A percentile compares a stretch with the other conserved stretches of the same genome.
These are phyloP conservation scores for Alternaria sp. DNA, from an alignment of 2,329 filamentous ascomycete genomes.

Conservation along the genomic window DNA sequence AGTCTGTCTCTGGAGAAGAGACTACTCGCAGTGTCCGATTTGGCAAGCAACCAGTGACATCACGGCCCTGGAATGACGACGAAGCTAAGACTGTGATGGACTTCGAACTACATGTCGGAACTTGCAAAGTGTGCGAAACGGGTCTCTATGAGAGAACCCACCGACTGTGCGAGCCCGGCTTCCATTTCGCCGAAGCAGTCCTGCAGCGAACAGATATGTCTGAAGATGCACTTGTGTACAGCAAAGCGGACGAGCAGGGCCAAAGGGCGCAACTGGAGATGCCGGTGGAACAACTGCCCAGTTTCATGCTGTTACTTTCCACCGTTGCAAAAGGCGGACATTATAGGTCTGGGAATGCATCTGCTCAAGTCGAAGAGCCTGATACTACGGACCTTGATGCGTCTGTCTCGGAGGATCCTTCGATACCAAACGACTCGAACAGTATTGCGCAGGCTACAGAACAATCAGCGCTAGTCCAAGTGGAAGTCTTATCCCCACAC, in stretches of 20 bases:
- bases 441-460: neutral
- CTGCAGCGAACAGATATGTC: conserved; percentile 32
- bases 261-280: conserved; percentile 24
- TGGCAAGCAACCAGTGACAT: conserved; percentile 23
- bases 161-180: conserved; percentile 29
- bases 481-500: conserved; percentile 9
- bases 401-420: neutral
- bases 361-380: conserved; percentile 7
- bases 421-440: neutral
- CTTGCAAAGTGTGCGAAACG: conserved; percentile 29
- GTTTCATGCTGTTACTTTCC: conserved; percentile 25
- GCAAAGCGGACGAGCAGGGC: conserved; percentile 17
- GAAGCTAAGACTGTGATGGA: conserved; percentile 29
- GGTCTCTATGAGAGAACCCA: neutral
- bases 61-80: conserved; percentile 19
- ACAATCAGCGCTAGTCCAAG: conserved; percentile 10
- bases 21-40: conserved; percentile 31
- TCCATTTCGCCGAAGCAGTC: conserved; percentile 24
- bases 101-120: conserved; percentile 38
- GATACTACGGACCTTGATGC: neutral
- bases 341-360: conserved; percentile 20
- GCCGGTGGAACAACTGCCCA: conserved; percentile 22
- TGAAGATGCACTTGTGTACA: conserved; percentile 26
- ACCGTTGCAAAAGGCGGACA: conserved; percentile 23
- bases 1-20: conserved; percentile 30